phyloP scores from a whole-genome alignment of 495 filamentous ascomycete species.

The Aspergillus ostianus region DNA sequence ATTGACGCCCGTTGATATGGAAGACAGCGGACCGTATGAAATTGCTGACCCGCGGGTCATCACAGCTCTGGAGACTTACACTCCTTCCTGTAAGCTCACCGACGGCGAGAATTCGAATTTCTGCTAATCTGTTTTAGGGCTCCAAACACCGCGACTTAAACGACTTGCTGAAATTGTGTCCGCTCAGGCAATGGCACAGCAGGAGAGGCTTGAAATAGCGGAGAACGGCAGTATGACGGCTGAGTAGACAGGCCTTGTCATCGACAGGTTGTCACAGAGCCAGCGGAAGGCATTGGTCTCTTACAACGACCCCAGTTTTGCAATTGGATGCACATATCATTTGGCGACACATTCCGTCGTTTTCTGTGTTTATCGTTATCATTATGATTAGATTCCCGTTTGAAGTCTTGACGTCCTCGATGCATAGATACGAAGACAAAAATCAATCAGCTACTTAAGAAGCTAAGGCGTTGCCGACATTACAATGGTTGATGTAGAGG shows the following conservation, averaged over 20 bases:
- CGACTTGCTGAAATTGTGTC: conserved; percentile 96
- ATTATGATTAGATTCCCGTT: background rate
- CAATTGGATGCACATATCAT: conserved; percentile 1
- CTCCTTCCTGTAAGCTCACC: conserved; percentile 74
- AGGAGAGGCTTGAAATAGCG: conserved; percentile 73
- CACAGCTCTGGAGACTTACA: conserved; percentile 96
- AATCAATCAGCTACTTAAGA: background rate
- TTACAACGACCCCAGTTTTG: conserved; percentile 9
- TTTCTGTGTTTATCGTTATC: background rate
- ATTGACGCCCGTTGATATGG: conserved; percentile 94
- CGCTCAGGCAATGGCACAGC: conserved; percentile 89
- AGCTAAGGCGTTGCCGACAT: background rate
- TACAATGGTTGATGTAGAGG: too few species aligned
- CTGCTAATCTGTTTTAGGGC: conserved; percentile 50
- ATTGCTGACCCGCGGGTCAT: conserved; percentile 96
- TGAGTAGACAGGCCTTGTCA: conserved; percentile 29
- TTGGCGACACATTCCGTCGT: background rate
- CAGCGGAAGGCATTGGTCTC: conserved; percentile 19
- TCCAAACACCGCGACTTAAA: conserved; percentile 93
- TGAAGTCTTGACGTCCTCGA: background rate
- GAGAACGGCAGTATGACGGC: conserved; percentile 32
- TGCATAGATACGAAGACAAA: background rate
- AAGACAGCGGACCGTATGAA: conserved; percentile 98
- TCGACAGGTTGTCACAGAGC: conserved; percentile 26
- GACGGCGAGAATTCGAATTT: background rate